Evolutionary conservation across 495 filamentous ascomycete species (phyloP).

Genomic region (Podospora anserina): DNA sequence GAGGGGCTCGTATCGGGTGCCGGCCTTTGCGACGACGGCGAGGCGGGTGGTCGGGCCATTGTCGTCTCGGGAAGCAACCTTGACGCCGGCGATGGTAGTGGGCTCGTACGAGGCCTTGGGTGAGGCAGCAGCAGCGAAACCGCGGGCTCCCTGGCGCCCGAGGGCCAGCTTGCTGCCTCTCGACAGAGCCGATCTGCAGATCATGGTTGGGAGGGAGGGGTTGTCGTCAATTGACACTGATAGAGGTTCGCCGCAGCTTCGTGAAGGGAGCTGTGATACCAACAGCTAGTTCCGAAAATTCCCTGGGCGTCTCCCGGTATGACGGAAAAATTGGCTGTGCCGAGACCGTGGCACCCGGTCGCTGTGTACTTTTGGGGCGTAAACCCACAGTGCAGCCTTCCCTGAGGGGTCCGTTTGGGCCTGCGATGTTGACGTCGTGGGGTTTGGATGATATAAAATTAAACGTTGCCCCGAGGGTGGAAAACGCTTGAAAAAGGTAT

Average conservation of each 20-base stretch:
- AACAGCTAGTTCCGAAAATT: conserved; percentile 36
- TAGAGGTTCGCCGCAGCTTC: conserved; percentile 31
- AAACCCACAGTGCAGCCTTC: conserved; percentile 8
- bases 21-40: conserved; percentile 86
- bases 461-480: background rate
- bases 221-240: conserved; percentile 48
- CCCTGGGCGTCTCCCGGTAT: conserved; percentile 30
- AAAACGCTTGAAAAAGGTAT: background rate
- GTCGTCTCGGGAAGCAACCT: conserved; percentile 84
- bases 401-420: background rate
- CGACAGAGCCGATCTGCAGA: conserved; percentile 76
- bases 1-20: conserved; percentile 82
- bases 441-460: background rate
- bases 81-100: conserved; percentile 79
- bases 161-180: conserved; percentile 74
- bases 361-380: background rate
- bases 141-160: conserved; percentile 61
- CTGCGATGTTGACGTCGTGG: background rate
- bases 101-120: conserved; percentile 77
- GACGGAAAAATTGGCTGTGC: conserved; percentile 36
- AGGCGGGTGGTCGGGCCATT: conserved; percentile 83
- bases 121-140: conserved; percentile 79
- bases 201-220: conserved; percentile 64
- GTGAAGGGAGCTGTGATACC: conserved; percentile 26
- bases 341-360: conserved; percentile 21